Evolutionary conservation across 495 filamentous ascomycete species (phyloP).

Genomic region (Cryomyces minteri): DNA sequence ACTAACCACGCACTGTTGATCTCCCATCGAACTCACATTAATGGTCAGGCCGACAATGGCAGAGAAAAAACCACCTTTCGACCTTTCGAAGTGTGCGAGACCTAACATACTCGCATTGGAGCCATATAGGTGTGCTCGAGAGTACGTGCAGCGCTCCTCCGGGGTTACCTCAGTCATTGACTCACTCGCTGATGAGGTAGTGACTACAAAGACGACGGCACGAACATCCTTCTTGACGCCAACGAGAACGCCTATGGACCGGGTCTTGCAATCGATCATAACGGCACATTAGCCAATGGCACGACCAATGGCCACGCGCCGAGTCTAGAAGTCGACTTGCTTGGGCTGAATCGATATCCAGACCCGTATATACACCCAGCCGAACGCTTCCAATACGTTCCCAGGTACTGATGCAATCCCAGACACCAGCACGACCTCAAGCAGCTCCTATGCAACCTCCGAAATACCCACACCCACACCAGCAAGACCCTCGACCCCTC

Average conservation of each 20-base stretch:
- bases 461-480: slow-evolving; percentile 71
- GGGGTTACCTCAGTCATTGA: not conserved
- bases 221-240: slow-evolving; percentile 88
- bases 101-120: slow-evolving; percentile 23
- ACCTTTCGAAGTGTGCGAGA: slow-evolving; percentile 17
- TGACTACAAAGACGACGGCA: slow-evolving; percentile 98
- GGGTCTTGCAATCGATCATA: slow-evolving; percentile 30
- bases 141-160: slow-evolving; percentile 12
- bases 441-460: slow-evolving; percentile 65
- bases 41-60: not conserved
- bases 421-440: slow-evolving; percentile 78
- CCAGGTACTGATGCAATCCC: not conserved
- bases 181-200: slow-evolving; percentile 29
- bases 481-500: slow-evolving; percentile 49
- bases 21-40: too few species aligned
- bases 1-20: too few species aligned
- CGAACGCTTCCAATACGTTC: not conserved
- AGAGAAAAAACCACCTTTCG: slow-evolving; percentile 4
- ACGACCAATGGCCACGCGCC: slow-evolving; percentile 18
- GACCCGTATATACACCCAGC: slow-evolving; percentile 42
- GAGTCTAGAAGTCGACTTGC: slow-evolving; percentile 39
- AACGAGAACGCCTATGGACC: slow-evolving; percentile 97
- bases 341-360: slow-evolving; percentile 80
- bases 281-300: slow-evolving; percentile 27
- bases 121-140: slow-evolving; percentile 24